Conservation (phyloP, 2,329 filamentous ascomycete genomes). For the Laburnicola sp. region DNA sequence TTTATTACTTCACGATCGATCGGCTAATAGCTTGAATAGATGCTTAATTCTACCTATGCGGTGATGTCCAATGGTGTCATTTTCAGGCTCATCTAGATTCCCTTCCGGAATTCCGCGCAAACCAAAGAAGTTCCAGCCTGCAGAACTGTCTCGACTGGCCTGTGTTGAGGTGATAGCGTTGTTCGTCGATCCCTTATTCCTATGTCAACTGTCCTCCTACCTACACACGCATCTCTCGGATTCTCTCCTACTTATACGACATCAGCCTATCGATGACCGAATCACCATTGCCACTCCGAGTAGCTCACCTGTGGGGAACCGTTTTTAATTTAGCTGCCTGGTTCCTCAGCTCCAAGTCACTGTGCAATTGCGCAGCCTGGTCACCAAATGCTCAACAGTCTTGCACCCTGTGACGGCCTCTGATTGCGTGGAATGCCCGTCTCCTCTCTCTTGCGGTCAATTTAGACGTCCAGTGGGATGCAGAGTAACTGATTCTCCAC, state of each 20-base stretch:
- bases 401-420: no score
- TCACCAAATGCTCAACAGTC: background rate
- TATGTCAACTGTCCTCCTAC: no score
- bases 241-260: no score
- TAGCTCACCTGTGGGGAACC: no score
- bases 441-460: no score
- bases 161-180: background rate
- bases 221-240: no score
- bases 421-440: no score
- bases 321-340: no score
- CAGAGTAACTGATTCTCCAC: background rate
- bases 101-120: constrained; percentile 4
- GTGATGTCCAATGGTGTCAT: constrained; percentile 18
- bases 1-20: constrained; percentile 18
- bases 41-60: constrained; percentile 23
- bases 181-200: background rate
- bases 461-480: no score
- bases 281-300: no score
- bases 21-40: constrained; percentile 32
- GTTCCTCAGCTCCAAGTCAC: background rate
- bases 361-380: background rate
- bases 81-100: background rate
- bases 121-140: background rate
- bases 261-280: no score
- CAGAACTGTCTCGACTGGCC: background rate